Conservation (phyloP, 2,329 filamentous ascomycete genomes). For the Pyricularia sp. region DNA sequence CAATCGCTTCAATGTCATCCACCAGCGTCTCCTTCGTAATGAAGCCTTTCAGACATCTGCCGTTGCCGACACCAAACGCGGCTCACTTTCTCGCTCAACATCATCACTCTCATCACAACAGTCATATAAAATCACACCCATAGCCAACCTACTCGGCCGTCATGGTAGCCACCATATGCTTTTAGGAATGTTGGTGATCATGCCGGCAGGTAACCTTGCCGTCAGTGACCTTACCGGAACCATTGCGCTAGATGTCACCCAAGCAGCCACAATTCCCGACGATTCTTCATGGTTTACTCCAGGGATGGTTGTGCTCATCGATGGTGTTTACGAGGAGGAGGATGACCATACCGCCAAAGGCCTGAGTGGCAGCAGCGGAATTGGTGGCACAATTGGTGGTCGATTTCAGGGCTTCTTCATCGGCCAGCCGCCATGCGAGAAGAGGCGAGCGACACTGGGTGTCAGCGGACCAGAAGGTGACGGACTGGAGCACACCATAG, state of each 20-base stretch:
- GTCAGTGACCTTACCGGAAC: constrained; percentile 83
- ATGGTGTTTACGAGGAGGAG: constrained; percentile 95
- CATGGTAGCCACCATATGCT: constrained; percentile 80
- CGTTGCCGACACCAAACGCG: constrained; percentile 48
- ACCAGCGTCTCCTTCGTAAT: constrained; percentile 85
- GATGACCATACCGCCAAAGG: constrained; percentile 48
- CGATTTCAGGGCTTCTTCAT: constrained; percentile 86
- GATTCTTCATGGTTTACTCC: constrained; percentile 88
- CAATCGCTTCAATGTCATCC: constrained; percentile 84
- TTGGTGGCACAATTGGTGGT: constrained; percentile 87
- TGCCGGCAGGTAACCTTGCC: constrained; percentile 73
- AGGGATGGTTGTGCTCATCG: constrained; percentile 91
- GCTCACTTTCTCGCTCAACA: constrained; percentile 46
- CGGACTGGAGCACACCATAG: constrained; percentile 51
- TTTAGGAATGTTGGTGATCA: constrained; percentile 69
- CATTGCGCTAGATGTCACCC: constrained; percentile 72
- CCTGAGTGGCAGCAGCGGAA: constrained; percentile 67
- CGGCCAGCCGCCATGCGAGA: constrained; percentile 84
- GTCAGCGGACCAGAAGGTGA: constrained; percentile 48
- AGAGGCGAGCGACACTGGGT: constrained; percentile 69
- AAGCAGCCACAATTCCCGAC: constrained; percentile 73
- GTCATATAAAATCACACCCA: constrained; percentile 81
- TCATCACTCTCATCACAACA: constrained; percentile 45
- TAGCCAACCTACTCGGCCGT: constrained; percentile 66
- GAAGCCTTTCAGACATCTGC: constrained; percentile 83